phyloP scores from a whole-genome alignment of 805 yeast species.

The Dipodascus albidus region DNA sequence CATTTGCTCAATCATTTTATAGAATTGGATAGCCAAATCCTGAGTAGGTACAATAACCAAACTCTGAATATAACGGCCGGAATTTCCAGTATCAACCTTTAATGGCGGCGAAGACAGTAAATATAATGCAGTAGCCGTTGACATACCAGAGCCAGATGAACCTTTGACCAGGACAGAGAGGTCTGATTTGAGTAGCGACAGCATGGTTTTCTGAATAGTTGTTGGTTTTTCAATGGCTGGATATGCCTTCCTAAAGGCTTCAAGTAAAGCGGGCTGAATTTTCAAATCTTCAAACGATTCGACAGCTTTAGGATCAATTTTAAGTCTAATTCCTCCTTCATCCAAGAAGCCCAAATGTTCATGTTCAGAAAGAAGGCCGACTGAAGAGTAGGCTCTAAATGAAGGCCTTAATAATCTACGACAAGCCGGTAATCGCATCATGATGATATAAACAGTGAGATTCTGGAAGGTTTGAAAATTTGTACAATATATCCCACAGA shows the following conservation, averaged over 20 bases:
- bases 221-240: constrained; percentile 14
- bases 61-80: constrained; percentile 12
- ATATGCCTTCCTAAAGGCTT: constrained; percentile 5
- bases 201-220: constrained; percentile 20
- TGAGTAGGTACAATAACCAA: constrained; percentile 26
- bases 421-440: not conserved
- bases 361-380: not conserved
- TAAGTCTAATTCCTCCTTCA: constrained; percentile 4
- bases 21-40: constrained; percentile 25
- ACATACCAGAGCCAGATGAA: constrained; percentile 26
- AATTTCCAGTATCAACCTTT: constrained; percentile 4
- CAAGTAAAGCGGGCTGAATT: constrained; percentile 8
- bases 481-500: no score
- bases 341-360: constrained; percentile 1
- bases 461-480: not conserved
- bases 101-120: constrained; percentile 12
- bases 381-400: not conserved
- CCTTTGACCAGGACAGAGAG: constrained; percentile 21
- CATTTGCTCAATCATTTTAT: constrained; percentile 9
- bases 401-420: not conserved
- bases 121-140: constrained; percentile 22
- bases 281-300: constrained; percentile 15
- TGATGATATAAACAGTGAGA: not conserved
- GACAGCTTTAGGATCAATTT: constrained; percentile 18
- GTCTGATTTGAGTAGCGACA: constrained; percentile 20